Evolutionary conservation across 1,284 basidiomycete genomes (phyloP), one percentile per base, ranked within the genome.

Genomic region (Leucoagaricus sp.): DNA sequence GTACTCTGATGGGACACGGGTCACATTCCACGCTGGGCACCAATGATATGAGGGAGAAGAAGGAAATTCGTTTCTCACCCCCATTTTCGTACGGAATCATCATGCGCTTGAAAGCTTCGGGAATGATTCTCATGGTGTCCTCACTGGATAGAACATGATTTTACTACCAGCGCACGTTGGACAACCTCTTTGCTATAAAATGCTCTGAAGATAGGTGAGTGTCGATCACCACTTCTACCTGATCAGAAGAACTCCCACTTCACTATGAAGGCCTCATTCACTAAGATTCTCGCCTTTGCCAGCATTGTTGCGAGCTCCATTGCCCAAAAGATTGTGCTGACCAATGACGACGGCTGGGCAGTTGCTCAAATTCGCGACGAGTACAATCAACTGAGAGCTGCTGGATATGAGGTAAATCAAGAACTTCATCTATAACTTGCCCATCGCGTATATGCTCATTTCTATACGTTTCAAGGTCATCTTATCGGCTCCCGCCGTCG

Each of bases 261-360:
- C 12, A 15, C 40, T 9, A 55, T 55, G 53, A 55, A 49, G 36
- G 4, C 31, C 12, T 23, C 29, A 23, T 49, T 55, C 23, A 12
- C 40, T 9, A 21, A 13, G 5, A 33, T 49, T 10, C 47, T 55
- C n/a, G 19, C 38, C 28, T 9, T 55, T 19, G 38, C 29, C n/a
- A 36, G 38, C 15, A 38, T 55, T 3, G 36, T 49, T 21, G 15
- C 15, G 8, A 25, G 53, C n/a, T 17, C 21, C 17, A n/a, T 17
- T 12, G 28, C 48, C 21, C 48, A 45, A 46, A 71, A 69, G 15
- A 58, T 75, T 41, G 58, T 81, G 15, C 63, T 77, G 17, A 75
- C 75, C 23, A 80, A 81, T 55, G 79, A 80, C 58, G 79, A 81
- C 60, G 79, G 80, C 8, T 83, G 80, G 80, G 80, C 80, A 1